A percentile compares a stretch with the other conserved stretches of the same genome.
Evolutionary conservation across 2,329 filamentous ascomycete genomes (phyloP).

Genomic region (Didymellaceae sp.): DNA sequence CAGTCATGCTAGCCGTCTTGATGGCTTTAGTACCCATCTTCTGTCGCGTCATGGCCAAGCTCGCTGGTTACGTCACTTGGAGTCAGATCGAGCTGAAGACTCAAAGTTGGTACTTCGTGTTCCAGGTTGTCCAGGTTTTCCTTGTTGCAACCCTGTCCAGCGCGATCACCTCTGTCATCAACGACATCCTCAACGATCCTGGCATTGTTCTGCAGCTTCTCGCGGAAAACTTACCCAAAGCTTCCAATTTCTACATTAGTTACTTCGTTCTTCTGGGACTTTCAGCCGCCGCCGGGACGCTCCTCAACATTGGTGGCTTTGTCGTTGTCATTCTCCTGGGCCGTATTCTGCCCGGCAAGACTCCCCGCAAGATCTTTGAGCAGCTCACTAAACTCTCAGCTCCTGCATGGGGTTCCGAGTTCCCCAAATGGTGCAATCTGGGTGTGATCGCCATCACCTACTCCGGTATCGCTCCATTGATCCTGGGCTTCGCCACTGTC

Average conservation of each 20-base stretch:
- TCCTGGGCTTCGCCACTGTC: conserved; percentile 54
- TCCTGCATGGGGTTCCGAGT: conserved; percentile 55
- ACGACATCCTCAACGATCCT: conserved; percentile 68
- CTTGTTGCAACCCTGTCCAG: conserved; percentile 83
- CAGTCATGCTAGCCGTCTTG: conserved; percentile 52
- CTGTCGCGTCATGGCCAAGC: conserved; percentile 47
- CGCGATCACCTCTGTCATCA: conserved; percentile 68
- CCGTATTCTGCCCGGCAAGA: conserved; percentile 59
- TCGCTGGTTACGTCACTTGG: conserved; percentile 49
- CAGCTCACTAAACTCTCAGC: conserved; percentile 52
- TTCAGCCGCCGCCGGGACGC: conserved; percentile 38
- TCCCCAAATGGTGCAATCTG: conserved; percentile 56
- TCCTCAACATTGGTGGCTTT: conserved; percentile 81
- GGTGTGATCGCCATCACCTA: conserved; percentile 55
- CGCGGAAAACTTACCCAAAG: conserved; percentile 76
- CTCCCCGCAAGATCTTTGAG: conserved; percentile 55
- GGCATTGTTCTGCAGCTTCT: conserved; percentile 67
- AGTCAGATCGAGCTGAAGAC: conserved; percentile 70
- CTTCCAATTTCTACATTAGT: conserved; percentile 93
- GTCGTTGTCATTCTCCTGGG: conserved; percentile 86
- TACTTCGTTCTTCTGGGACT: conserved; percentile 91
- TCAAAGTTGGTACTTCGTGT: conserved; percentile 90
- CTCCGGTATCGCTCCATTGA: conserved; percentile 57
- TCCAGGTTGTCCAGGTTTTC: conserved; percentile 95
- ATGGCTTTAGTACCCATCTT: conserved; percentile 55